Evolutionary conservation across 2,329 filamentous ascomycete genomes (phyloP).

Genomic region (Myotisia sp.): DNA sequence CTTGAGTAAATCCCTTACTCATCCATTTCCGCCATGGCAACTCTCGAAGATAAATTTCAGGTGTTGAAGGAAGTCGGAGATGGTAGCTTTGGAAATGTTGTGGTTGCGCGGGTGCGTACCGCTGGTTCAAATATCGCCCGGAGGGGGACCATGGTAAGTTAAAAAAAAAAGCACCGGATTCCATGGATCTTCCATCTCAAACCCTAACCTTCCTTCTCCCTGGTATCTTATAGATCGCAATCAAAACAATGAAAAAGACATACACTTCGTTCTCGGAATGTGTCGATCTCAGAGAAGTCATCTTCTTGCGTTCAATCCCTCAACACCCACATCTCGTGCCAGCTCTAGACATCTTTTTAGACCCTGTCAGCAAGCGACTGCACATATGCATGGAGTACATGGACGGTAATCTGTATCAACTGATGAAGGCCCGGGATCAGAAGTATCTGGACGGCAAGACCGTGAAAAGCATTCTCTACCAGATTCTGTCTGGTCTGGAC

Average conservation of each 20-base stretch:
- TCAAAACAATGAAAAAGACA: conserved; percentile 99
- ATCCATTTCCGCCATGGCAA: conserved; percentile 30
- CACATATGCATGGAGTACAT: conserved; percentile 99
- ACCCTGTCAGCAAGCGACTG: conserved; percentile 87
- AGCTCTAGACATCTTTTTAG: conserved; percentile 93
- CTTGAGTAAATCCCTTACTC: conserved; percentile 4
- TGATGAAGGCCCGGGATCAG: conserved; percentile 97
- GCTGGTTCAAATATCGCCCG: conserved; percentile 80
- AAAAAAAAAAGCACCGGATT: background rate
- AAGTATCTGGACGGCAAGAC: conserved; percentile 79
- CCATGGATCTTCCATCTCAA: conserved; percentile 1
- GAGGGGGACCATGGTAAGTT: conserved; percentile 76
- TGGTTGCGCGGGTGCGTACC: conserved; percentile 76
- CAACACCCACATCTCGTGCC: conserved; percentile 87
- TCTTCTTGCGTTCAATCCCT: conserved; percentile 83
- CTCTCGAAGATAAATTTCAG: conserved; percentile 86
- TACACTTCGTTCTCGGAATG: conserved; percentile 88
- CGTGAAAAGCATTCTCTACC: conserved; percentile 94
- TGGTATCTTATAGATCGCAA: conserved; percentile 56
- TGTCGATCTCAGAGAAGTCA: conserved; percentile 86
- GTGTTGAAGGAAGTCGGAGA: conserved; percentile 96
- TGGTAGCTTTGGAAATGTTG: conserved; percentile 95
- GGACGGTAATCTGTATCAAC: conserved; percentile 96
- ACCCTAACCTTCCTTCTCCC: conserved; percentile 8
- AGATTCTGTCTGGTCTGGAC: conserved; percentile 90